Evolutionary conservation across 2,329 filamentous ascomycete genomes (phyloP).

Genomic region (Pseudocercospora fuligena): DNA sequence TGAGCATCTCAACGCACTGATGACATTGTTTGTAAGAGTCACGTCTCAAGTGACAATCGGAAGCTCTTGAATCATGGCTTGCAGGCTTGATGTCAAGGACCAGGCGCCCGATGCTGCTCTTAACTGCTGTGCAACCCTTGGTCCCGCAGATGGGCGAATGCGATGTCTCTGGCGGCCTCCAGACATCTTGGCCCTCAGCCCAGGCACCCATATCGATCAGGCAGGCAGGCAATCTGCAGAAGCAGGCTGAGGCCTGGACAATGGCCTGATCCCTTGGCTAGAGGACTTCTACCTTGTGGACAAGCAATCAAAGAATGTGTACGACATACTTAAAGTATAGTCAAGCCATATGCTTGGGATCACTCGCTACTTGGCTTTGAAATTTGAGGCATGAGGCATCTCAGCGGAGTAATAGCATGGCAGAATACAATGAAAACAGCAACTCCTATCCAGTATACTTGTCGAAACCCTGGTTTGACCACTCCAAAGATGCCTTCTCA

Average conservation of each 20-base stretch:
- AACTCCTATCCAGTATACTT: neutral
- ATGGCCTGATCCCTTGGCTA: neutral
- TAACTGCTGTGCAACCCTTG: neutral
- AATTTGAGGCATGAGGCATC: neutral
- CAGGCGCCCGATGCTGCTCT: neutral
- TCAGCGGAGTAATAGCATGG: neutral
- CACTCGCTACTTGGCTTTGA: neutral
- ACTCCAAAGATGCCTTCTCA: constrained; percentile 8
- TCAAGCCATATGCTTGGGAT: too few species aligned
- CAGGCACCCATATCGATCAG: neutral
- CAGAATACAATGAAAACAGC: neutral
- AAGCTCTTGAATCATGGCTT: too few species aligned
- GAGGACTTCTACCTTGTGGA: too few species aligned
- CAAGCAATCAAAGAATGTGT: too few species aligned
- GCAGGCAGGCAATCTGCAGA: neutral
- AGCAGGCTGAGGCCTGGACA: neutral
- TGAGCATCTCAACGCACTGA: too few species aligned
- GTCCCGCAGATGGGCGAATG: neutral
- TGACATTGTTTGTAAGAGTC: too few species aligned
- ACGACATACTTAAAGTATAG: too few species aligned
- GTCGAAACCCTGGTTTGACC: constrained; percentile 10
- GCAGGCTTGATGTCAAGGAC: too few species aligned
- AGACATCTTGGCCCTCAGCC: neutral
- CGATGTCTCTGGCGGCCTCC: neutral
- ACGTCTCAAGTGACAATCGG: too few species aligned